Conservation (phyloP, 2,329 filamentous ascomycete genomes). For the Aspergillus fumigatus region DNA sequence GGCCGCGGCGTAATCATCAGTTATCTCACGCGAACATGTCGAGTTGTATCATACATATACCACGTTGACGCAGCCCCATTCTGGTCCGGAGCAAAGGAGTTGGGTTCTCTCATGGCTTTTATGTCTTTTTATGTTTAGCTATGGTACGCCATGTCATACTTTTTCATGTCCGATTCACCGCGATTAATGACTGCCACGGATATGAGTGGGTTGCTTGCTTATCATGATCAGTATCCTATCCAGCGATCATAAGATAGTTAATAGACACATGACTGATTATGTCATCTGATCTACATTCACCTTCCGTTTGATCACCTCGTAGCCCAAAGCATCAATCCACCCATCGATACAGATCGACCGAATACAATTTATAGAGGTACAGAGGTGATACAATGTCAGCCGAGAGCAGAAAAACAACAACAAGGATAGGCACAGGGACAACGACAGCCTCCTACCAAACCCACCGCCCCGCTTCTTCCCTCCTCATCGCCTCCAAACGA, state of each 20-base stretch:
- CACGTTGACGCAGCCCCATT: conserved; percentile 4
- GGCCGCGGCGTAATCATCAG: background rate
- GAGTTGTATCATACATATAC: conserved; percentile 13
- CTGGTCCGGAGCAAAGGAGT: conserved; percentile 6
- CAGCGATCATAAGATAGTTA: background rate
- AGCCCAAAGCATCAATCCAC: background rate
- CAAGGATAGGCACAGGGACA: conserved; percentile 5
- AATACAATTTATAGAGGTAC: background rate
- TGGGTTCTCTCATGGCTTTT: background rate
- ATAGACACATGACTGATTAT: background rate
- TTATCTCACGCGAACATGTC: background rate
- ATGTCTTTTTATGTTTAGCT: background rate
- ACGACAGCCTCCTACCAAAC: conserved; percentile 3
- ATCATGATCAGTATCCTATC: background rate
- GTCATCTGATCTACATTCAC: background rate
- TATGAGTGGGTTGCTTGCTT: background rate
- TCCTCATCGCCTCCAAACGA: conserved; percentile 26
- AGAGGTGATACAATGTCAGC: background rate
- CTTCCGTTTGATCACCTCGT: background rate
- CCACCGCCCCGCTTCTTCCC: conserved; percentile 5
- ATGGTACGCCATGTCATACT: background rate
- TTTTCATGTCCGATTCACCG: background rate
- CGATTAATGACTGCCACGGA: background rate
- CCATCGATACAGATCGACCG: background rate
- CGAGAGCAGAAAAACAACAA: background rate